A percentile compares a stretch with the other conserved stretches of the same genome.
phyloP scores from a whole-genome alignment of 2,329 filamentous ascomycete species.

The Neonectria ditissima region DNA sequence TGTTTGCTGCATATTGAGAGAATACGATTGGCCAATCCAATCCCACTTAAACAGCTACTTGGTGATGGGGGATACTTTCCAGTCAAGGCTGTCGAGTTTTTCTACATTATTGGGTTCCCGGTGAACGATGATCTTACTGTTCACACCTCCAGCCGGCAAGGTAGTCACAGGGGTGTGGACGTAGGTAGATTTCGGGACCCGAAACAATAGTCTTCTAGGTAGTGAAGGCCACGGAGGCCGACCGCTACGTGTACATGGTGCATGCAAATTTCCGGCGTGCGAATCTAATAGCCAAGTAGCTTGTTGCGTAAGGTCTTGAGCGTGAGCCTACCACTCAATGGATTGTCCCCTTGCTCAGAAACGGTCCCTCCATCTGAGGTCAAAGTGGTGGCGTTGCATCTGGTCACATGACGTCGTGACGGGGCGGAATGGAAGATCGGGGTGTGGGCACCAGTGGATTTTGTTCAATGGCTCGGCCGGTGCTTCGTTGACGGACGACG shows the following conservation, averaged over 20 bases:
- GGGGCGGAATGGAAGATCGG: conserved; percentile 18
- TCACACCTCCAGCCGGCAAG: not conserved
- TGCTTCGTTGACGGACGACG: conserved; percentile 9
- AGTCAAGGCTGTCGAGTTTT: not conserved
- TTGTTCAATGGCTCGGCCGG: conserved; percentile 20
- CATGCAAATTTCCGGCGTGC: not conserved
- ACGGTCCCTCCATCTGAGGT: not conserved
- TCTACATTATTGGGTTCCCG: not conserved
- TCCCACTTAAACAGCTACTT: not conserved
- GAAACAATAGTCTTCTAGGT: not conserved
- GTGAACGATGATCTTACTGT: too few relatives aligned
- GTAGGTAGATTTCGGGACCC: conserved; percentile 1
- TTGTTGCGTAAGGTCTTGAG: not conserved
- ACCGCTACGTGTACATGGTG: not conserved
- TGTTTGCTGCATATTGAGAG: conserved; percentile 29
- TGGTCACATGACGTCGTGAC: conserved; percentile 33
- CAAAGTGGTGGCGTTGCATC: not conserved
- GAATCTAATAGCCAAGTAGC: not conserved
- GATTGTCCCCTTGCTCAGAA: not conserved
- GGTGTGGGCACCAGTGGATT: conserved; percentile 14
- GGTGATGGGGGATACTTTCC: too few relatives aligned
- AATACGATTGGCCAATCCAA: conserved; percentile 11
- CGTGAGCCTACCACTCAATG: not conserved
- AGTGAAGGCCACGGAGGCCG: not conserved
- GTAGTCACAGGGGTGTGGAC: not conserved